These are phyloP conservation scores for Russula sp. DNA, from an alignment of 768 basidiomycete genomes.

Conservation along the genomic window DNA sequence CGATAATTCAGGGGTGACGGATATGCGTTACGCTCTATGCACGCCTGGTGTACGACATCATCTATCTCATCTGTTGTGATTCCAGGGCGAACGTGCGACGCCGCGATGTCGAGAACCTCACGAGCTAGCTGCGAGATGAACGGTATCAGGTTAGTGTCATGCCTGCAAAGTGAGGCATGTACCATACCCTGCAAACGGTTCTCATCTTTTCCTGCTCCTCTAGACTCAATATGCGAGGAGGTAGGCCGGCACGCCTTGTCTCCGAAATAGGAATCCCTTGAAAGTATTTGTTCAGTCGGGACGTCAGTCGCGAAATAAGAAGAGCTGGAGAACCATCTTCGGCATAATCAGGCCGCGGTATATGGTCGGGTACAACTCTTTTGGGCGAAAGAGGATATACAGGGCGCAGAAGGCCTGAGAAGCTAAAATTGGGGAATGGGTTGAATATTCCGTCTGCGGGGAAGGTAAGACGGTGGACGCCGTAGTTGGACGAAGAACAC, in stretches of 20 bases:
- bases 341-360: conserved; percentile 87
- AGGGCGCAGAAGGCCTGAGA: conserved; percentile 76
- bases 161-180: conserved; percentile 3
- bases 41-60: conserved; percentile 88
- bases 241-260: conserved; percentile 53
- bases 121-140: conserved; percentile 61
- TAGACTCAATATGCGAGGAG: conserved; percentile 59
- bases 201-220: conserved; percentile 92
- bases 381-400: conserved; percentile 83
- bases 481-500: neutral
- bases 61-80: conserved; percentile 96
- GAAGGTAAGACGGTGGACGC: conserved; percentile 9
- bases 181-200: conserved; percentile 71
- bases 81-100: conserved; percentile 82
- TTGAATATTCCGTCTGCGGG: conserved; percentile 69
- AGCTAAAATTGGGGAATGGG: conserved; percentile 73
- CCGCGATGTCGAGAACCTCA: conserved; percentile 92
- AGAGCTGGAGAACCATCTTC: conserved; percentile 49
- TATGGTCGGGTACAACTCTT: conserved; percentile 76
- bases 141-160: conserved; percentile 8
- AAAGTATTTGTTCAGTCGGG: conserved; percentile 25
- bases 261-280: conserved; percentile 62
- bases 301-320: neutral
- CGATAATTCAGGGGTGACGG: conserved; percentile 93
- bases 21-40: conserved; percentile 86